These are phyloP conservation scores for Eimeria maxima DNA, from an alignment of 169 alveolate genomes.

Conservation along the genomic window DNA sequence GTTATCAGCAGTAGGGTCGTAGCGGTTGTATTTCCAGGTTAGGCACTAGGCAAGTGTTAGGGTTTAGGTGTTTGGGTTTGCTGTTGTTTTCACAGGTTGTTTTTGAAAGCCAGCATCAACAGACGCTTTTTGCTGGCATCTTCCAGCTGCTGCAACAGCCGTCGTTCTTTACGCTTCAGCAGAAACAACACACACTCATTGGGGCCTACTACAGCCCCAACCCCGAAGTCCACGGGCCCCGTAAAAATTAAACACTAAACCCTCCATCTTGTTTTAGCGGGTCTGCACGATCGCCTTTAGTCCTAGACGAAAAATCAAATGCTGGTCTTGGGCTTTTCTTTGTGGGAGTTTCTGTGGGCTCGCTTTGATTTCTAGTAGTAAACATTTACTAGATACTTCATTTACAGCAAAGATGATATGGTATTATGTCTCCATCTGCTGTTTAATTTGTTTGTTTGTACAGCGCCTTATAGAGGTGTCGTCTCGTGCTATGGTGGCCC, in stretches of 20 bases:
- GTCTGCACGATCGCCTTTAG: background rate
- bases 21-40: background rate
- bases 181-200: background rate
- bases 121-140: background rate
- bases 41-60: background rate
- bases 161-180: background rate
- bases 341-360: no score
- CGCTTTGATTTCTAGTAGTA: no score
- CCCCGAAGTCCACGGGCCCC: conserved; percentile 46
- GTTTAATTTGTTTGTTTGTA: background rate
- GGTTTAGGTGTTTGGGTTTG: conserved; percentile 19
- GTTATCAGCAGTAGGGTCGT: background rate
- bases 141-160: background rate
- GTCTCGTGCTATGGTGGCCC: conserved; percentile 81
- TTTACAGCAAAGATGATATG: background rate
- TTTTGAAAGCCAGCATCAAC: conserved; percentile 42
- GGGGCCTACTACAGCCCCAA: background rate
- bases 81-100: background rate
- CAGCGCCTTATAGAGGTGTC: conserved; percentile 76
- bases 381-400: no score
- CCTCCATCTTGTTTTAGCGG: background rate
- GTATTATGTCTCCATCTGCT: background rate
- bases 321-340: background rate
- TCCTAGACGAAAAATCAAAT: no score
- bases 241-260: conserved; percentile 28